Evolutionary conservation across 306 rosid genomes (phyloP).

Genomic region (Quercus agrifolia): DNA sequence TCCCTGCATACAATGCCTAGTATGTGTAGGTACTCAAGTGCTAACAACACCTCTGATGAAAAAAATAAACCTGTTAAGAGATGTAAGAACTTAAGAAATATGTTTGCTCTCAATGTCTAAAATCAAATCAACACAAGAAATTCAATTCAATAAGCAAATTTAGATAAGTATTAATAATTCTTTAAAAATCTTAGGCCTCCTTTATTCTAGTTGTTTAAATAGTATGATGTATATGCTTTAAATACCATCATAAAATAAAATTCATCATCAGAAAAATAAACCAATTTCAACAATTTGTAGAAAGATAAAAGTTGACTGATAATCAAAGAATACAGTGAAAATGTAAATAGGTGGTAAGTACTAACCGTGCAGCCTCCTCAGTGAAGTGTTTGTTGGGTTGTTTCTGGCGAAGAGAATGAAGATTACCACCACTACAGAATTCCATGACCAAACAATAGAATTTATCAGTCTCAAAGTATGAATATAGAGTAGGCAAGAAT

Average conservation of each 20-base stretch:
- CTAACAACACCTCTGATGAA: conserved; percentile 71
- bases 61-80: conserved; percentile 55
- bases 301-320: neutral
- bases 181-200: no score
- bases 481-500: conserved; percentile 83
- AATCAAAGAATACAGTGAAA: neutral
- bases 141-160: neutral
- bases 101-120: neutral
- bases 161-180: neutral
- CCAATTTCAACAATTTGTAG: no score
- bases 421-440: conserved; percentile 90
- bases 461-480: conserved; percentile 81
- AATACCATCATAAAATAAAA: no score
- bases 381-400: conserved; percentile 80
- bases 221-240: no score
- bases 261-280: no score
- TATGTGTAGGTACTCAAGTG: conserved; percentile 91
- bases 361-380: conserved; percentile 91
- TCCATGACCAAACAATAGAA: conserved; percentile 85
- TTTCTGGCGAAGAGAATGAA: conserved; percentile 86
- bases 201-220: no score
- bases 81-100: conserved; percentile 6
- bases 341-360: conserved; percentile 1
- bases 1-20: conserved; percentile 91
- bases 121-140: neutral